Conservation (phyloP, 495 filamentous ascomycete species). For the Extremus antarcticus region DNA sequence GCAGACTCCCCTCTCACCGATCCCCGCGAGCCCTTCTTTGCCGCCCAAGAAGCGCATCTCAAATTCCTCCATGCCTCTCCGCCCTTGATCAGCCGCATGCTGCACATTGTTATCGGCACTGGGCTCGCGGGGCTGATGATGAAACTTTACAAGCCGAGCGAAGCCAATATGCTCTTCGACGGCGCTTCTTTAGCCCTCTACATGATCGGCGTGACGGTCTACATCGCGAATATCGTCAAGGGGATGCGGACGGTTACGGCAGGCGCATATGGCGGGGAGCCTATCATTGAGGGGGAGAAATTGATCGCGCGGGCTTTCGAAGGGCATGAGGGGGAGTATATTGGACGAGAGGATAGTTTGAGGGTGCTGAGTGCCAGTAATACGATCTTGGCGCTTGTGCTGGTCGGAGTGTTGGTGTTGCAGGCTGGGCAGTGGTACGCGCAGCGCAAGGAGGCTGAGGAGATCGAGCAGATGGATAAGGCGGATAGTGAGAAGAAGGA, state of each 20-base stretch:
- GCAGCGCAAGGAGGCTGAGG: conserved; percentile 79
- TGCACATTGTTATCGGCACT: conserved; percentile 82
- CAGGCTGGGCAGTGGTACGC: conserved; percentile 99
- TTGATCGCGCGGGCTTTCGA: conserved; percentile 17
- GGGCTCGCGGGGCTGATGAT: conserved; percentile 82
- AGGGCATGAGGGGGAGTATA: conserved; percentile 35
- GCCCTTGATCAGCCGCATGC: conserved; percentile 79
- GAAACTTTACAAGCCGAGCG: conserved; percentile 84
- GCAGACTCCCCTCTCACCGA: conserved; percentile 25
- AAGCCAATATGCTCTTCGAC: conserved; percentile 94
- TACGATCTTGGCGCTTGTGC: conserved; percentile 82
- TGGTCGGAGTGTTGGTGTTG: conserved; percentile 81
- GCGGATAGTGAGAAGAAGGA: conserved; percentile 18
- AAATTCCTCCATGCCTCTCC: conserved; percentile 76
- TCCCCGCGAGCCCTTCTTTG: conserved; percentile 43
- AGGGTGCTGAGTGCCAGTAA: conserved; percentile 91
- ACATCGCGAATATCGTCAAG: conserved; percentile 89
- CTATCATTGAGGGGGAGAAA: conserved; percentile 36
- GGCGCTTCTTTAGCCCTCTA: conserved; percentile 85
- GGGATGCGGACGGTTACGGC: conserved; percentile 68
- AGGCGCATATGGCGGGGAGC: conserved; percentile 33
- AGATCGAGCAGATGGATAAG: conserved; percentile 50
- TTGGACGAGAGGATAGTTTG: conserved; percentile 72
- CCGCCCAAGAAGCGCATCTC: conserved; percentile 77
- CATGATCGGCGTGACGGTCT: conserved; percentile 81